These are phyloP conservation scores for Rhodamnia argentea DNA, from an alignment of 345 rosid species.

Conservation along the genomic window DNA sequence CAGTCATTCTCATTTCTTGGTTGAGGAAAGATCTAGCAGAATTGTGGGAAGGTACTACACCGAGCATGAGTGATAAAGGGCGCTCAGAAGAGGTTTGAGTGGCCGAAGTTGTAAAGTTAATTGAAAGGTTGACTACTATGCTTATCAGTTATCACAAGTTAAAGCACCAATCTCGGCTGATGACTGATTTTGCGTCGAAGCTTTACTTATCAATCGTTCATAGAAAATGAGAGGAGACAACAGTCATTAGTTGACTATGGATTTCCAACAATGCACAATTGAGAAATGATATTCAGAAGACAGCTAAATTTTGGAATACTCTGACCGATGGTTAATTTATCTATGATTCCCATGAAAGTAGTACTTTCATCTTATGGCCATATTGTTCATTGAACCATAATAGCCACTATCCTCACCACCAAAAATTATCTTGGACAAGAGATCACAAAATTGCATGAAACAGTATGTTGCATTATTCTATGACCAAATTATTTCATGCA, in stretches of 20 bases:
- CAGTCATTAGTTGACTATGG: background rate
- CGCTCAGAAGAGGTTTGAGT: slow-evolving; percentile 64
- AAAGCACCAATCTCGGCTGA: background rate
- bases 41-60: slow-evolving; percentile 78
- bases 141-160: background rate
- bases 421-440: background rate
- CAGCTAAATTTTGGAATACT: background rate
- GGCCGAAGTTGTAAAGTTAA: slow-evolving; percentile 19
- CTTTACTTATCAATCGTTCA: background rate
- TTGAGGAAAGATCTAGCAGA: slow-evolving; percentile 65
- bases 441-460: background rate
- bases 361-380: background rate
- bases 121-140: slow-evolving; percentile 2
- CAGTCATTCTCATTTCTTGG: slow-evolving; percentile 74
- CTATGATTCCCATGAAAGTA: background rate
- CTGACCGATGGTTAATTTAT: background rate
- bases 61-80: slow-evolving; percentile 40
- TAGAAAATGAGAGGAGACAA: background rate
- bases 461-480: background rate
- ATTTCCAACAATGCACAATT: background rate
- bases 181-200: background rate
- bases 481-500: background rate
- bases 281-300: background rate
- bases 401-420: background rate
- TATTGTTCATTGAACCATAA: background rate